phyloP scores from a whole-genome alignment of 192 early-diverging fungal genomes.

The Coemansia sp. region DNA sequence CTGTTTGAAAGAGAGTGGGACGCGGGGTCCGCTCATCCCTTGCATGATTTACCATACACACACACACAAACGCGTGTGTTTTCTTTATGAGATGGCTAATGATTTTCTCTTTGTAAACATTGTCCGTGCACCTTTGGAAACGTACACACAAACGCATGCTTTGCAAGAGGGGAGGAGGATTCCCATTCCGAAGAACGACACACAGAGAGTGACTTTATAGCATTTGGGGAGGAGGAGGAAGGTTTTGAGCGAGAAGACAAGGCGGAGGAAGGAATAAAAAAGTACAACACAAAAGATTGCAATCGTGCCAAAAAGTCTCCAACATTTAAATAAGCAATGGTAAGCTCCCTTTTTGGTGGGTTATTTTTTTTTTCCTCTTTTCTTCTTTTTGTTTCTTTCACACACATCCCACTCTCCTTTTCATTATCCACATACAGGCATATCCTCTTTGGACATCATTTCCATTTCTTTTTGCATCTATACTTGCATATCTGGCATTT shows the following conservation, averaged over 20 bases:
- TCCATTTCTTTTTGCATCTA: constrained; percentile 16
- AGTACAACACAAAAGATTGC: not conserved
- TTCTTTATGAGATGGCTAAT: not conserved
- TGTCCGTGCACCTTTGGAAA: not conserved
- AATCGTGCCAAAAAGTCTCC: not conserved
- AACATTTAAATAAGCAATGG: not conserved
- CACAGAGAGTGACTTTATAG: not conserved
- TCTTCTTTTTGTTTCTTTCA: constrained; percentile 15
- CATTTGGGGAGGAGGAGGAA: too few species aligned
- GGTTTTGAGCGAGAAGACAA: too few species aligned
- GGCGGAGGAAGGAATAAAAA: too few species aligned
- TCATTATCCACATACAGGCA: not conserved
- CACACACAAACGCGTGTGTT: not conserved
- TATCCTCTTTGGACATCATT: constrained; percentile 12
- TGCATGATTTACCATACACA: not conserved
- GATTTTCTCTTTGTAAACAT: constrained; percentile 8
- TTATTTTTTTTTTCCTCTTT: not conserved
- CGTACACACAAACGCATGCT: not conserved
- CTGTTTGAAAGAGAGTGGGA: too few species aligned
- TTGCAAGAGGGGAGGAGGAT: not conserved
- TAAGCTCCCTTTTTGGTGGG: not conserved
- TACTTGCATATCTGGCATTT: constrained; percentile 10
- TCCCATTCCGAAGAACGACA: too few species aligned
- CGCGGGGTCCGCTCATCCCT: not conserved
- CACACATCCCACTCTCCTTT: constrained; percentile 1